phyloP scores from a whole-genome alignment of 1,139 yeast species.

The Meyerozyma athensensis region DNA sequence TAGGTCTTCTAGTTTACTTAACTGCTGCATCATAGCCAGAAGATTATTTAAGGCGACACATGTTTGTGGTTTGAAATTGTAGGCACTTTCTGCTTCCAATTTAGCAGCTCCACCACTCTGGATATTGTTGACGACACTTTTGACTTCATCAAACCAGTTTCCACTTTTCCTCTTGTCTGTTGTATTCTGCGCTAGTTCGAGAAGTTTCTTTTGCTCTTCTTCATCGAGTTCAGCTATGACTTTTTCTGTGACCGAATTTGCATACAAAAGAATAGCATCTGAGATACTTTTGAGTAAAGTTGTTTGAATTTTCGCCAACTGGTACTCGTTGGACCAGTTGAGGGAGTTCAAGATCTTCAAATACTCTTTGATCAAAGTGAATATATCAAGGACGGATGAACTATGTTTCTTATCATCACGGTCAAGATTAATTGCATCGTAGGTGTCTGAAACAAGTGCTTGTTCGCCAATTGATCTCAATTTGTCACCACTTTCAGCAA shows the following conservation, averaged over 20 bases:
- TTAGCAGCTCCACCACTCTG: constrained; percentile 24
- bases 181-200: constrained; percentile 24
- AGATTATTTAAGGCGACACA: constrained; percentile 76
- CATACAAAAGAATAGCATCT: constrained; percentile 53
- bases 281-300: constrained; percentile 57
- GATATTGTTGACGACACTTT: constrained; percentile 44
- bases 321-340: constrained; percentile 60
- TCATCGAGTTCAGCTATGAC: constrained; percentile 48
- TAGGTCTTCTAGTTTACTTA: constrained; percentile 56
- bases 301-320: constrained; percentile 58
- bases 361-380: constrained; percentile 57
- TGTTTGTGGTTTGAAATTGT: constrained; percentile 56
- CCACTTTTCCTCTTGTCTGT: constrained; percentile 22
- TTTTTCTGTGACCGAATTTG: constrained; percentile 40
- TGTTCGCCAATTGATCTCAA: constrained; percentile 48
- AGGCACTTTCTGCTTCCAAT: constrained; percentile 48
- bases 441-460: constrained; percentile 53
- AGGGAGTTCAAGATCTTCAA: constrained; percentile 49
- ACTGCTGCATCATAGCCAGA: constrained; percentile 53
- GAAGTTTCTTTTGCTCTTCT: constrained; percentile 25
- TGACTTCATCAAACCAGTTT: constrained; percentile 43
- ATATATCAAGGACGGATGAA: constrained; percentile 64
- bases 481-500: constrained; percentile 47
- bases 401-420: constrained; percentile 34
- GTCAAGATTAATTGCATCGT: constrained; percentile 48